Percentiles rank a stretch among this genome's conserved stretches.
Conservation (phyloP, 805 yeast species). For the Pichia deserticola region DNA sequence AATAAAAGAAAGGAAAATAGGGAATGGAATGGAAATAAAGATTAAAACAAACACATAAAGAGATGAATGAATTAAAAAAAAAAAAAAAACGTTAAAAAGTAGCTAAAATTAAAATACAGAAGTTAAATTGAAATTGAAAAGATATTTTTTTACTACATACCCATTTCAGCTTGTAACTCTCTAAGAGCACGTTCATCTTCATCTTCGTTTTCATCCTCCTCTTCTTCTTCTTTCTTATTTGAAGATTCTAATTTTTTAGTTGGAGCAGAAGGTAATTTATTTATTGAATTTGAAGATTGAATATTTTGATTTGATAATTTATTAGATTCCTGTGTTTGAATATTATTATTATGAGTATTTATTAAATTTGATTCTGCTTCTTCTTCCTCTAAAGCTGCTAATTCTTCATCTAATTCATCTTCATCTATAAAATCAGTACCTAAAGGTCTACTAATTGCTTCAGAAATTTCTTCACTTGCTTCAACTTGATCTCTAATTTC, state of each 20-base stretch:
- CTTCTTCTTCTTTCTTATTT: conserved; percentile 35
- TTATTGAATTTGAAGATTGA: conserved; percentile 2
- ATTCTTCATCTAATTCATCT: conserved; percentile 91
- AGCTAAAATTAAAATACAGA: neutral
- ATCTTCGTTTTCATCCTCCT: conserved; percentile 52
- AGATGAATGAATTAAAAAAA: neutral
- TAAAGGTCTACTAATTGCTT: conserved; percentile 91
- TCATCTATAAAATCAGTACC: conserved; percentile 76
- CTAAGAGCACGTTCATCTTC: conserved; percentile 79
- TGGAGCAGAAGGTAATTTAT: conserved; percentile 41
- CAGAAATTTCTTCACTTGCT: conserved; percentile 88
- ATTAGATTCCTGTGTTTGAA: neutral
- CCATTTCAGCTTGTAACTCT: conserved; percentile 83
- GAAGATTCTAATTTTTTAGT: conserved; percentile 33
- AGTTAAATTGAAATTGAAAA: no score
- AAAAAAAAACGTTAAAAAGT: neutral
- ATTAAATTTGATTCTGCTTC: conserved; percentile 39
- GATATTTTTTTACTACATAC: conserved; percentile 33
- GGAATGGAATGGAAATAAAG: neutral
- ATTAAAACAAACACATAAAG: conserved; percentile 15
- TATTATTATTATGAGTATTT: conserved; percentile 9
- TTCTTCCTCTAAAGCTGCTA: conserved; percentile 80
- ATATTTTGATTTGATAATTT: conserved; percentile 4
- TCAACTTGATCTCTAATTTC: conserved; percentile 96
- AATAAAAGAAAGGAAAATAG: neutral